These are phyloP conservation scores for Botrytis byssoidea DNA, from an alignment of 2,329 filamentous ascomycete genomes.

Conservation along the genomic window DNA sequence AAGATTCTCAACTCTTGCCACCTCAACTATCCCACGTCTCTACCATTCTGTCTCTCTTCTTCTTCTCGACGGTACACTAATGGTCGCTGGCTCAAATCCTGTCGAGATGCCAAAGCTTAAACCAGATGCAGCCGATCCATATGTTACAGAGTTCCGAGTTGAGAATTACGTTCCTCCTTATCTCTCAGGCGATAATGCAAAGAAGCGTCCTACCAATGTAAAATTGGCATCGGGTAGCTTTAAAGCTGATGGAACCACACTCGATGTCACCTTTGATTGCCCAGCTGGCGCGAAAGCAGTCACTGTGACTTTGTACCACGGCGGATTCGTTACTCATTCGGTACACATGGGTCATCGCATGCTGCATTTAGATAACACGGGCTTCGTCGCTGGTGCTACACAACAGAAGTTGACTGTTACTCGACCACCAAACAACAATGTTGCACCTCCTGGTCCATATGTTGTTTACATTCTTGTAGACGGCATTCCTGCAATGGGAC, in stretches of 20 bases:
- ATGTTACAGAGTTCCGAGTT: conserved; percentile 59
- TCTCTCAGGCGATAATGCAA: conserved; percentile 50
- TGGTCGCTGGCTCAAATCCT: conserved; percentile 60
- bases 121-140: conserved; percentile 47
- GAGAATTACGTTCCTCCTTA: conserved; percentile 63
- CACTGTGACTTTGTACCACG: conserved; percentile 55
- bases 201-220: conserved; percentile 49
- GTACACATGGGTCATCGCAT: conserved; percentile 62
- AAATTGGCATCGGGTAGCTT: conserved; percentile 46
- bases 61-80: conserved; percentile 57
- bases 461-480: conserved; percentile 55
- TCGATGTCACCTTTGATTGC: conserved; percentile 49
- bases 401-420: conserved; percentile 50
- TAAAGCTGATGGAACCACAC: conserved; percentile 43
- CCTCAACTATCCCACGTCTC: conserved; percentile 48
- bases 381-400: conserved; percentile 45
- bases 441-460: conserved; percentile 59
- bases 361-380: conserved; percentile 50
- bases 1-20: conserved; percentile 48
- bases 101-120: conserved; percentile 55
- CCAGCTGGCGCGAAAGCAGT: conserved; percentile 44
- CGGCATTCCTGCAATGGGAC: conserved; percentile 37
- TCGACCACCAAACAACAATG: conserved; percentile 54
- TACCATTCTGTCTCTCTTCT: conserved; percentile 62
- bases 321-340: conserved; percentile 60